A percentile compares a stretch with the other conserved stretches of the same genome.
Conservation (phyloP, 2,329 filamentous ascomycete genomes). For the Penicillium expansum region DNA sequence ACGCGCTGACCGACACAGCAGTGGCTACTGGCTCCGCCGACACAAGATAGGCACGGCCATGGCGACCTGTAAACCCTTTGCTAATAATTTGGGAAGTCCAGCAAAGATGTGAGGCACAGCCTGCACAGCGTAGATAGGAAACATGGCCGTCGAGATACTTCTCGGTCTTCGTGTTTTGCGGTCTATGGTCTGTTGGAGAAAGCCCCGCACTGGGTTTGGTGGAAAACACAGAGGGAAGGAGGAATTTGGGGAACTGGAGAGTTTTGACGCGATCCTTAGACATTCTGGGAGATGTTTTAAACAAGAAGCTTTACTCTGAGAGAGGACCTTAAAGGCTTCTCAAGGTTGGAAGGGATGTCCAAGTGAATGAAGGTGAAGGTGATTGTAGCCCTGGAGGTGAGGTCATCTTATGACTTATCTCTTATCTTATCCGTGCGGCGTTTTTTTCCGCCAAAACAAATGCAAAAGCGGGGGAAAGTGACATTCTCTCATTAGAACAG, state of each 20-base stretch:
- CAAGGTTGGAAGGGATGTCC: background rate
- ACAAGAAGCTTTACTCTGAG: background rate
- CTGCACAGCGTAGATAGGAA: conserved; percentile 58
- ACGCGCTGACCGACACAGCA: conserved; percentile 29
- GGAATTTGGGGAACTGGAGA: conserved; percentile 51
- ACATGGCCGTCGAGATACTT: conserved; percentile 47
- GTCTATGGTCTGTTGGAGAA: conserved; percentile 7
- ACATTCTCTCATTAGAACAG: background rate
- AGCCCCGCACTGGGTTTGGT: conserved; percentile 14
- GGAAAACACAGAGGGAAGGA: conserved; percentile 50
- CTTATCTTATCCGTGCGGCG: background rate
- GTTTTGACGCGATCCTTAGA: conserved; percentile 17
- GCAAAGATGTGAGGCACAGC: conserved; percentile 59
- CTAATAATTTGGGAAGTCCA: conserved; percentile 59
- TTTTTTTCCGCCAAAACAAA: too few species aligned
- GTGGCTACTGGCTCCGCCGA: conserved; percentile 41
- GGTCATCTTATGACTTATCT: background rate
- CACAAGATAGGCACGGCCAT: conserved; percentile 64
- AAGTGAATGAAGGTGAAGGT: background rate
- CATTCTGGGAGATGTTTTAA: conserved; percentile 8
- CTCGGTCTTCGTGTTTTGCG: conserved; percentile 6
- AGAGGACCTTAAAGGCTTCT: background rate
- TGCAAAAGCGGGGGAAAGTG: background rate
- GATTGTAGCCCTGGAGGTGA: background rate
- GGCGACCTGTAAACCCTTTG: conserved; percentile 64